Base-by-base conservation (phyloP, 2,329 filamentous ascomycete genomes). In the Pestalotiopsis sp. region DNA sequence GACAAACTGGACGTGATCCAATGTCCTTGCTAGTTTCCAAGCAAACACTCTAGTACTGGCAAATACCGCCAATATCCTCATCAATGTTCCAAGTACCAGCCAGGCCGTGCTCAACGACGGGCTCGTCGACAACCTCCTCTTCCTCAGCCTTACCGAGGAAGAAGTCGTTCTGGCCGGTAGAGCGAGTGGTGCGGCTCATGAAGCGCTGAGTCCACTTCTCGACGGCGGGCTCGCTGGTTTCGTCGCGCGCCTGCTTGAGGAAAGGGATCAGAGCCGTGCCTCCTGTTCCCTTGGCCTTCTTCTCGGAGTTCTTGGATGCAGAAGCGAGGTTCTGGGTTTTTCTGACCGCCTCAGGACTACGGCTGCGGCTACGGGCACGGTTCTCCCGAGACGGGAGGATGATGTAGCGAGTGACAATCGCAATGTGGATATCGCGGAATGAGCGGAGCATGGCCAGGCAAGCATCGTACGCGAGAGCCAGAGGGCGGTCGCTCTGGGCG, bases 341-440 rank as follows among this genome's bases (percentile, higher is more conserved):
- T 25, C 66, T 36, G 57, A 61, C 66, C n/a, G 79, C 83, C 76
- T 86, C 86, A 23, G 85, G 87, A 70, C 85, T 89, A 67, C 85
- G 84, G 39, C 89, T 90, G 59, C 89, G 87, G 69, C 88, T 88
- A 60, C 90, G 83, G 1, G 88, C 89, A 66, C 91, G 86, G 6
- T 90, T 88, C 79, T 95, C 92, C 27, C 92, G 90, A 1, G 93
- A 95, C 59, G 95, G 95, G 73, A 96, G 85, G 75, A 99, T 92
- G 79, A 99, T 97, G 83, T 98, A 99, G 56, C 96, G 92, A 4
- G 94, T 94, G 20, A 99, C 96, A 74, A 99, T 95, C 79, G 94
- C 93, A 75, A 99, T 97, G 80, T 99, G 96, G 80, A 95, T 97
- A 81, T 98, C 95, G 69, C 95, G 91, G 76, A 98, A 91, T 17